A percentile compares a stretch with the other conserved stretches of the same genome.
phyloP scores from a whole-genome alignment of 148 eudicot species.

The Cornus controversa region DNA sequence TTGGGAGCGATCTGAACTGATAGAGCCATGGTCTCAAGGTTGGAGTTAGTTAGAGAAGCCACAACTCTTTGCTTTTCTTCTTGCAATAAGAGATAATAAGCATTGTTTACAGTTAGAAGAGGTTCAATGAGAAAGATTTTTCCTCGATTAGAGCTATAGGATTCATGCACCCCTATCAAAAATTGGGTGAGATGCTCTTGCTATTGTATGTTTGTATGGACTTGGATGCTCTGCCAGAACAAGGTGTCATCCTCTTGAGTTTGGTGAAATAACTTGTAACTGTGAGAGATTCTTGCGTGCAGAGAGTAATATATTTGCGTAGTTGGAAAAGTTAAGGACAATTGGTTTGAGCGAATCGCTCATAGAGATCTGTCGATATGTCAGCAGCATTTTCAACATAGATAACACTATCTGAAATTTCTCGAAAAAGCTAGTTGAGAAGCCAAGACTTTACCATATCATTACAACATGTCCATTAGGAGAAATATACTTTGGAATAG shows the following conservation, averaged over 20 bases:
- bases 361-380: neutral
- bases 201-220: neutral
- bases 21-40: too few relatives aligned
- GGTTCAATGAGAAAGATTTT: neutral
- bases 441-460: neutral
- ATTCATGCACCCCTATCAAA: slow-evolving; percentile 3
- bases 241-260: neutral
- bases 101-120: neutral
- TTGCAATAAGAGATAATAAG: neutral
- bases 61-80: neutral
- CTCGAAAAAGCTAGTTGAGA: slow-evolving; percentile 1
- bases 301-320: neutral
- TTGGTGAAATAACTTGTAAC: neutral
- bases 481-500: too few relatives aligned
- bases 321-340: neutral
- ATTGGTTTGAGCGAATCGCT: neutral
- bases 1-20: neutral
- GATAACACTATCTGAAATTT: too few relatives aligned
- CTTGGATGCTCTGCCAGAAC: neutral
- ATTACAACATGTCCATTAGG: neutral
- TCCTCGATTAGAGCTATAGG: neutral
- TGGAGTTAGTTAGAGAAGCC: too few relatives aligned
- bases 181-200: neutral
- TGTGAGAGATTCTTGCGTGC: neutral
- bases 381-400: too few relatives aligned